Evolutionary conservation across 805 yeast species (phyloP).

Genomic region (Lachancea fermentati): DNA sequence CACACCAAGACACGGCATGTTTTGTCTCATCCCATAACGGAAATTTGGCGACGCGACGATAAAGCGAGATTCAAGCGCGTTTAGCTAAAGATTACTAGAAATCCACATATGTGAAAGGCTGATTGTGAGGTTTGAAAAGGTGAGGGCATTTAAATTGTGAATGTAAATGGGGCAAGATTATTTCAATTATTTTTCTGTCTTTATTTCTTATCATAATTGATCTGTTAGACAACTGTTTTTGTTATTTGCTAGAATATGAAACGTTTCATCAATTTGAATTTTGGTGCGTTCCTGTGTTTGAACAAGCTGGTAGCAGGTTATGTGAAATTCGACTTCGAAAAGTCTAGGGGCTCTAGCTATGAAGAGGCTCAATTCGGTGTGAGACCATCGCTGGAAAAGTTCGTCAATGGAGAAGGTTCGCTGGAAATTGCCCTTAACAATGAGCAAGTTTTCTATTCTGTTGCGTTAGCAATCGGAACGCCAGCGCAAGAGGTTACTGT

Average conservation of each 20-base stretch:
- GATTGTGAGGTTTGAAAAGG: too few relatives aligned
- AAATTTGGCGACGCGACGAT: too few relatives aligned
- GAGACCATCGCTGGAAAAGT: not conserved
- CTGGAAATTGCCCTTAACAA: conserved; percentile 10
- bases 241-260: not conserved
- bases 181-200: too few relatives aligned
- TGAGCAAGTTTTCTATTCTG: conserved; percentile 27
- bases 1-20: too few relatives aligned
- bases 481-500: conserved; percentile 40
- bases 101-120: too few relatives aligned
- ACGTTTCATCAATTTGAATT: not conserved
- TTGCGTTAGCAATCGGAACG: conserved; percentile 34
- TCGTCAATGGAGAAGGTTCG: not conserved
- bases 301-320: not conserved
- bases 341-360: conserved; percentile 19
- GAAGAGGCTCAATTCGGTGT: conserved; percentile 6
- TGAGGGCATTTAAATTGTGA: too few relatives aligned
- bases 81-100: too few relatives aligned
- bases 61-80: too few relatives aligned
- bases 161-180: too few relatives aligned
- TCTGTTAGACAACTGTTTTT: too few relatives aligned
- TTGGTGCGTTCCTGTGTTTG: not conserved
- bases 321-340: conserved; percentile 17
- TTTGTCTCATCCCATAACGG: too few relatives aligned
- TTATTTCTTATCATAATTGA: too few relatives aligned